Evolutionary conservation across 495 filamentous ascomycete genomes (phyloP).

Genomic region (Geoglossum glabrum): DNA sequence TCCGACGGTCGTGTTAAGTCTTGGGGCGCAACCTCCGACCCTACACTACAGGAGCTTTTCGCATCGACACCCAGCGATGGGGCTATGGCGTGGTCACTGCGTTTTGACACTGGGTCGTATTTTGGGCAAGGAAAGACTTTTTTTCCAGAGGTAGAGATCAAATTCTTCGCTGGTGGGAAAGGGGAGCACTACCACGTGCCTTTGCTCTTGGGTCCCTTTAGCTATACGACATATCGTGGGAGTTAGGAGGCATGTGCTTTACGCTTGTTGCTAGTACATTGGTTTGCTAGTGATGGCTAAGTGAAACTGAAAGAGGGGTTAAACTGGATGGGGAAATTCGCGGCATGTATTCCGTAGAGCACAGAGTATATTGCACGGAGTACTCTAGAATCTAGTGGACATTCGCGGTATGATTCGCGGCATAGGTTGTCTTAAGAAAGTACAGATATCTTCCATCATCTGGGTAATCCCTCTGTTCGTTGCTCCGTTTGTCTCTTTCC

Average conservation of each 20-base stretch:
- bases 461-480: too few relatives aligned
- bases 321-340: too few relatives aligned
- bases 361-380: too few relatives aligned
- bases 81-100: constrained; percentile 44
- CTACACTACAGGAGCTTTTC: constrained; percentile 27
- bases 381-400: too few relatives aligned
- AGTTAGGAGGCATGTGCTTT: neutral
- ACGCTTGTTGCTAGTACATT: too few relatives aligned
- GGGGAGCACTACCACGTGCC: constrained; percentile 84
- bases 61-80: constrained; percentile 22
- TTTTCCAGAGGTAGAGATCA: constrained; percentile 77
- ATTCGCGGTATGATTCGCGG: too few relatives aligned
- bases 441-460: too few relatives aligned
- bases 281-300: too few relatives aligned
- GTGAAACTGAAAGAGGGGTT: too few relatives aligned
- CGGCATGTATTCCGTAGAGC: too few relatives aligned
- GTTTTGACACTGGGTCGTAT: constrained; percentile 60
- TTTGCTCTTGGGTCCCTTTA: constrained; percentile 70
- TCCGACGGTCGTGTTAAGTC: constrained; percentile 65
- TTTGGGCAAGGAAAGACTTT: constrained; percentile 62
- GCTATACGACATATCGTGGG: constrained; percentile 86
- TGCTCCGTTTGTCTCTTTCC: too few relatives aligned
- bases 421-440: too few relatives aligned
- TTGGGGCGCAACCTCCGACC: constrained; percentile 42
- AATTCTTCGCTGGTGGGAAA: constrained; percentile 49